Conservation (phyloP, 495 filamentous ascomycete species). For the Tricharina praecox region DNA sequence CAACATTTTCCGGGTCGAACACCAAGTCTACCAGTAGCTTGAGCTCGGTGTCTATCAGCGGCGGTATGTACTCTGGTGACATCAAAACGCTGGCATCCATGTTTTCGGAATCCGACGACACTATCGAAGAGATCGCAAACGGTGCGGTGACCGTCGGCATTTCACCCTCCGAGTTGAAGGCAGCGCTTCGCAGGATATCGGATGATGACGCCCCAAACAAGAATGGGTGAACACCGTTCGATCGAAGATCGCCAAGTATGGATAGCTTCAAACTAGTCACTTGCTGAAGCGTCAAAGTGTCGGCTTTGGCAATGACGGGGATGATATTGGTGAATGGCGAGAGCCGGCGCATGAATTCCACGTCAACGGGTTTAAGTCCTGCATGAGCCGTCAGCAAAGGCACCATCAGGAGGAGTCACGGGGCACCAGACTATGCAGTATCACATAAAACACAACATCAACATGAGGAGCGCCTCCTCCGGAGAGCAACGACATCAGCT, state of each 20-base stretch:
- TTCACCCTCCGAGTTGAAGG: conserved; percentile 13
- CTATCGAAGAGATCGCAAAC: conserved; percentile 67
- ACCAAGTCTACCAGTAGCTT: conserved; percentile 48
- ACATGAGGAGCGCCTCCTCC: conserved; percentile 79
- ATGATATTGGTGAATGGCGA: conserved; percentile 72
- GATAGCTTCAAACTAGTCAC: conserved; percentile 44
- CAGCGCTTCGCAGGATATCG: conserved; percentile 17
- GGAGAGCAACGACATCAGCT: conserved; percentile 63
- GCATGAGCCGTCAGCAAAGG: conserved; percentile 17
- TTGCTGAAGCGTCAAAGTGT: conserved; percentile 46
- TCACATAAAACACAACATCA: conserved; percentile 72
- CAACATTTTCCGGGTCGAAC: conserved; percentile 61
- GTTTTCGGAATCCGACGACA: conserved; percentile 58
- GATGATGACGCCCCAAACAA: conserved; percentile 38
- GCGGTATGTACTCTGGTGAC: conserved; percentile 82
- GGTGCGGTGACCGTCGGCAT: conserved; percentile 30
- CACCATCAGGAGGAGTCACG: background rate
- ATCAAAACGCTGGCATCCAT: conserved; percentile 96
- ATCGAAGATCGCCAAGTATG: conserved; percentile 41
- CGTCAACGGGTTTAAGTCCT: conserved; percentile 57
- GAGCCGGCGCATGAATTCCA: conserved; percentile 60
- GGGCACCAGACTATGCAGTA: conserved; percentile 40
- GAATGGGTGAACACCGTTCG: conserved; percentile 49
- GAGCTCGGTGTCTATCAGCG: conserved; percentile 66
- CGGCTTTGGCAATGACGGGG: conserved; percentile 63